A percentile compares a stretch with the other conserved stretches of the same genome.
Conservation (phyloP, 108 stramenopile species). For the Cyclotella cryptica region DNA sequence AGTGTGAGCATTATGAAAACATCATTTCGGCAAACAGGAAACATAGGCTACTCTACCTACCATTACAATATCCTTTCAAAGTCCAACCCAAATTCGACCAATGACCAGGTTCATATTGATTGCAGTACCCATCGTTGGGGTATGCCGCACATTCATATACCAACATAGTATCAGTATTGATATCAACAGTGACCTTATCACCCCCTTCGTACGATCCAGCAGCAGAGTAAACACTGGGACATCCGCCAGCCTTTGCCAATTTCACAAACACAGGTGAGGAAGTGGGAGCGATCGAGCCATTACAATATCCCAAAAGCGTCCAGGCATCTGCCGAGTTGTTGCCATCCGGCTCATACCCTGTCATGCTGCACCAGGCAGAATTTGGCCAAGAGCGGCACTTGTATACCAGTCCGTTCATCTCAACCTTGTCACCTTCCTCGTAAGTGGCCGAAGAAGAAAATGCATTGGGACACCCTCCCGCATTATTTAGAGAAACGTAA, state of each 20-base stretch:
- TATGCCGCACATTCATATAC: neutral
- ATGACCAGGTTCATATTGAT: slow-evolving; percentile 1
- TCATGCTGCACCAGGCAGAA: slow-evolving; percentile 8
- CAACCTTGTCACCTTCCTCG: slow-evolving; percentile 23
- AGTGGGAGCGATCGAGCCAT: slow-evolving; percentile 8
- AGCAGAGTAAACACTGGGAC: neutral
- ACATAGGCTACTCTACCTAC: neutral
- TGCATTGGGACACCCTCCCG: slow-evolving; percentile 13
- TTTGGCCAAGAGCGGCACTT: slow-evolving; percentile 13
- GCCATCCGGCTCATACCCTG: slow-evolving; percentile 8
- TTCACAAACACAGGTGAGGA: neutral
- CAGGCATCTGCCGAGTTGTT: neutral
- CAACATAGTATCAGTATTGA: neutral
- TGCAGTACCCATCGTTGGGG: slow-evolving; percentile 5
- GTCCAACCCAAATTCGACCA: slow-evolving; percentile 14
- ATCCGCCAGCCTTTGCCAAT: neutral
- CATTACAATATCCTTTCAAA: slow-evolving; percentile 13
- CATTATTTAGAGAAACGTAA: neutral
- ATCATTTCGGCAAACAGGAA: neutral
- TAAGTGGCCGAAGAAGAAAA: slow-evolving; percentile 4
- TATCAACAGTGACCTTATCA: neutral
- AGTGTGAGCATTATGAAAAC: neutral
- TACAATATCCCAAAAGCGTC: slow-evolving; percentile 4
- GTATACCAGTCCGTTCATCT: neutral
- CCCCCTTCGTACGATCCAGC: neutral